These are phyloP conservation scores for Linnemannia schmuckeri DNA, from an alignment of 192 early-diverging fungal genomes.

Conservation along the genomic window DNA sequence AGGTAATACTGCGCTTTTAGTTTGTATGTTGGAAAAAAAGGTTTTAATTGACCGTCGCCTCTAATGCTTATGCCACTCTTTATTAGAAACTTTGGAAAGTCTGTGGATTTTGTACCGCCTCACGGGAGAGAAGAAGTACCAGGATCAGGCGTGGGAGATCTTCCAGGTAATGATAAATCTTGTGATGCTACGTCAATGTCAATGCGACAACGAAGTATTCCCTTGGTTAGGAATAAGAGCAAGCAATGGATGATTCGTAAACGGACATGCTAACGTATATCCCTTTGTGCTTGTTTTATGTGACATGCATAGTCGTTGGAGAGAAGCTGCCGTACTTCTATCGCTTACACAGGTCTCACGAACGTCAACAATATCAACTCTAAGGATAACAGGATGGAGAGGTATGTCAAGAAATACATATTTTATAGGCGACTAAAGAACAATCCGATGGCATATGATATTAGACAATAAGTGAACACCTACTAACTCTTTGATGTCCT, in stretches of 20 bases:
- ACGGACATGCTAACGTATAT: too few species aligned
- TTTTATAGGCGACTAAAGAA: not conserved
- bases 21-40: too few species aligned
- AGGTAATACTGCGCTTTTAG: constrained; percentile 44
- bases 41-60: too few species aligned
- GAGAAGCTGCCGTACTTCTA: constrained; percentile 58
- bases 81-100: constrained; percentile 77
- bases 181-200: too few species aligned
- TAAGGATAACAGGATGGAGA: constrained; percentile 67
- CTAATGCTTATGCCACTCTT: not conserved
- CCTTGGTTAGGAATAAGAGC: too few species aligned
- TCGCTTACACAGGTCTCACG: constrained; percentile 65
- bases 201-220: too few species aligned
- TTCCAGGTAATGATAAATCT: constrained; percentile 52
- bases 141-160: constrained; percentile 79
- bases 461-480: not conserved
- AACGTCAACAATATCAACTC: constrained; percentile 46
- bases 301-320: constrained; percentile 54
- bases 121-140: constrained; percentile 76
- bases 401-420: constrained; percentile 38
- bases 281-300: not conserved
- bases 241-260: too few species aligned
- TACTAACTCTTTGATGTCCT: not conserved
- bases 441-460: too few species aligned
- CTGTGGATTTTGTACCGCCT: constrained; percentile 80